Base-by-base conservation (phyloP, 2,329 filamentous ascomycete species). In the Xylaria sp. region DNA sequence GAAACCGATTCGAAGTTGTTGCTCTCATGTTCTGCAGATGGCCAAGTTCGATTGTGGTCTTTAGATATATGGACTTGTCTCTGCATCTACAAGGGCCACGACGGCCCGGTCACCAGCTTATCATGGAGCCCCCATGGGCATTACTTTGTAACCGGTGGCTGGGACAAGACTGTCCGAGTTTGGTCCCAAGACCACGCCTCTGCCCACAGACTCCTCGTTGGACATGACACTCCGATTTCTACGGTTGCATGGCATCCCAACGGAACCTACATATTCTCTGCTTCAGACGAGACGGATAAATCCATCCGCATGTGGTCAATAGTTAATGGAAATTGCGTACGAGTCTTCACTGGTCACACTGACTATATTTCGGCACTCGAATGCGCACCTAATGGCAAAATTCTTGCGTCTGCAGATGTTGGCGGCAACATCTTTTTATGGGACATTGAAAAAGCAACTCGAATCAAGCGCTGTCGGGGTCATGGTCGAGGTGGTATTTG, bases 281-380 rank as follows among this genome's bases (percentile, higher is more conserved):
- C 92, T 3, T 97, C 93, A 13, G 92, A 92, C 72, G 94, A 90
- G 76, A 87, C 85, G 7, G 89, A 99, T 80, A 95, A 95, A 79
- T 96, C 94, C 0, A 93, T 98, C 39, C 91, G 96, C 34, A 98
- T 99, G 95, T 99, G 96, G 96, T 91, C 94, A 10, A 88, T 97
- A n/a, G 87, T 89, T 12, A 95, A 91, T 9, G 96, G 96, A 32
- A 90, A 91, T 69, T 93, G 94, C 41, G 93, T 97, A 5, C 91
- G 96, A 30, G 89, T 98, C 75, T 97, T 98, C 77, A 94, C 93
- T 0, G 96, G 96, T 0, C 96, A 99, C 77, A 91, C 89, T 0
- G 93, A 96, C 58, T 93, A 93, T 76, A 90, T 98, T 77, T 97
- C 91, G 15, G 88, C 93, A 0, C 83, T 98, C 30, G 89, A 95